Evolutionary conservation across 2,329 filamentous ascomycete species (phyloP).

Genomic region (Moelleriella libera): DNA sequence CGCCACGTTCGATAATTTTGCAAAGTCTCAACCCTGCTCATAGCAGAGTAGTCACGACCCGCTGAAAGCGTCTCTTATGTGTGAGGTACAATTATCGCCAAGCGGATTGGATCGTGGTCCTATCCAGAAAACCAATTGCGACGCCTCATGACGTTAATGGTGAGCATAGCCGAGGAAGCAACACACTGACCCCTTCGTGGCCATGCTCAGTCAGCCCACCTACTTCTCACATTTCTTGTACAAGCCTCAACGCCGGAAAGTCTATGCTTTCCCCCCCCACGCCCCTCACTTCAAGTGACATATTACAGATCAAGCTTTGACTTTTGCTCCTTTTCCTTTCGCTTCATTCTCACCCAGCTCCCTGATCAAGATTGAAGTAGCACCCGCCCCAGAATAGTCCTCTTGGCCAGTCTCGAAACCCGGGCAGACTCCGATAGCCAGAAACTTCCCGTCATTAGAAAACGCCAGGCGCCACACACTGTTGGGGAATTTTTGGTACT

Average conservation of each 20-base stretch:
- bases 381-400: constrained; percentile 57
- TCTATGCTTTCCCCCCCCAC: not conserved
- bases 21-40: too few relatives aligned
- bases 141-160: too few relatives aligned
- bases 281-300: not conserved
- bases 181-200: not conserved
- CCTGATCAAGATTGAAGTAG: constrained; percentile 65
- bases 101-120: too few relatives aligned
- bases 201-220: not conserved
- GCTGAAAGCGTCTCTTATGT: too few relatives aligned
- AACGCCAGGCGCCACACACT: constrained; percentile 69
- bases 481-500: constrained; percentile 73
- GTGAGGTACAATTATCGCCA: too few relatives aligned
- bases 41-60: too few relatives aligned
- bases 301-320: not conserved
- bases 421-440: constrained; percentile 71
- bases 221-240: constrained; percentile 8
- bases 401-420: constrained; percentile 82
- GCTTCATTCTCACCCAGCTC: constrained; percentile 81
- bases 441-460: constrained; percentile 58
- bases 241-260: constrained; percentile 15
- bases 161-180: too few relatives aligned
- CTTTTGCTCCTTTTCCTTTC: constrained; percentile 64
- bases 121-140: not conserved
- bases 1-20: too few relatives aligned